These are phyloP conservation scores for Amesomyces nigricolor DNA, from an alignment of 2,329 filamentous ascomycete species.

Conservation along the genomic window DNA sequence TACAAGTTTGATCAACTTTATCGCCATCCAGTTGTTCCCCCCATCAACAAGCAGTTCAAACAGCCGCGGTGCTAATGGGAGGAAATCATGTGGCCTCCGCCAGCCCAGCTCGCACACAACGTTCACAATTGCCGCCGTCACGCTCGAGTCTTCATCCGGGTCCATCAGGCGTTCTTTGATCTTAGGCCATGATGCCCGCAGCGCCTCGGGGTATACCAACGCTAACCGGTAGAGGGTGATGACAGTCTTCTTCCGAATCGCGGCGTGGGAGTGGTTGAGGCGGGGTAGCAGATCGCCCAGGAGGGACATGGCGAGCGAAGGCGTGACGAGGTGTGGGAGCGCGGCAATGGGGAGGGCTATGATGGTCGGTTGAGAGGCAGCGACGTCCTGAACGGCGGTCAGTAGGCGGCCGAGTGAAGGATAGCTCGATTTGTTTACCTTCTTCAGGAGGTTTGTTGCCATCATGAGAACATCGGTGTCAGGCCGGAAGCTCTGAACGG, in stretches of 20 bases:
- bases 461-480: conserved; percentile 98
- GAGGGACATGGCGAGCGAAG: conserved; percentile 84
- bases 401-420: background rate
- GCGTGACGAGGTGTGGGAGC: conserved; percentile 90
- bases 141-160: conserved; percentile 80
- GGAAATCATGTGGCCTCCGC: conserved; percentile 87
- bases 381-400: conserved; percentile 55
- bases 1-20: conserved; percentile 96
- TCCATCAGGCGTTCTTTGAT: conserved; percentile 94
- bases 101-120: conserved; percentile 94
- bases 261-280: conserved; percentile 76
- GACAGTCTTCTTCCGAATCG: conserved; percentile 90
- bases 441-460: conserved; percentile 93
- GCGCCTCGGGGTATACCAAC: conserved; percentile 90
- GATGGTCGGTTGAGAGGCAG: conserved; percentile 63
- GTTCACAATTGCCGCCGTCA: conserved; percentile 93
- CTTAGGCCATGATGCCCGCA: conserved; percentile 91
- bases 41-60: conserved; percentile 90
- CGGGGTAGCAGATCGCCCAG: conserved; percentile 81
- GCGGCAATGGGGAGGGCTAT: conserved; percentile 83
- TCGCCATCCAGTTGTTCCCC: conserved; percentile 99
- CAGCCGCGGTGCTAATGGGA: conserved; percentile 82
- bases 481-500: conserved; percentile 90
- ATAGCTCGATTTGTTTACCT: conserved; percentile 45
- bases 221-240: conserved; percentile 91